Percentiles rank a stretch among this genome's conserved stretches.
phyloP scores from a whole-genome alignment of 352 stramenopile species.

The Globisporangium iwayamae region DNA sequence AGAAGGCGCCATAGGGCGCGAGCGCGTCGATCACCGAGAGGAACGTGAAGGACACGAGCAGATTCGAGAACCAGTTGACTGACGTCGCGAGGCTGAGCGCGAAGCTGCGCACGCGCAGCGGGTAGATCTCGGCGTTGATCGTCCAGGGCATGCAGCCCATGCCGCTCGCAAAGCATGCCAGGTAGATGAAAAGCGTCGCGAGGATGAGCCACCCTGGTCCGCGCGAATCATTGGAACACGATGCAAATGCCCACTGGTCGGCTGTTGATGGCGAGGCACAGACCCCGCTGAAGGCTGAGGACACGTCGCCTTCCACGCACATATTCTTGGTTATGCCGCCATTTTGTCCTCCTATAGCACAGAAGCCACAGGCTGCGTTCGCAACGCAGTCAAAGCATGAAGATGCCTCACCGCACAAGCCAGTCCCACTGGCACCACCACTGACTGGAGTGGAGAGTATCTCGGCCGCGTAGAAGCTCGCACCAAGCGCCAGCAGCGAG shows the following conservation, averaged over 20 bases:
- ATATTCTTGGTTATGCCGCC: slow-evolving; percentile 13
- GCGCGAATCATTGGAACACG: slow-evolving; percentile 45
- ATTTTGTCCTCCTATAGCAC: background rate
- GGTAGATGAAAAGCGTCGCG: slow-evolving; percentile 61
- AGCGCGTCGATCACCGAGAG: slow-evolving; percentile 81
- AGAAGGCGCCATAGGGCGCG: slow-evolving; percentile 80
- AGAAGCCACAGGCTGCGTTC: slow-evolving; percentile 57
- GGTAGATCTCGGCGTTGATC: slow-evolving; percentile 95
- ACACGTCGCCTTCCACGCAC: slow-evolving; percentile 26
- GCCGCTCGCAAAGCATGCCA: slow-evolving; percentile 73
- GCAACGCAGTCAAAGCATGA: slow-evolving; percentile 74
- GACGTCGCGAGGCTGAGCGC: slow-evolving; percentile 86
- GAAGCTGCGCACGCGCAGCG: slow-evolving; percentile 81
- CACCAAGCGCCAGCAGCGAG: slow-evolving; percentile 38
- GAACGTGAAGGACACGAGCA: slow-evolving; percentile 93
- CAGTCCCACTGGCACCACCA: background rate
- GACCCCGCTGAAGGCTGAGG: slow-evolving; percentile 4
- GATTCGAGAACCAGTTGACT: slow-evolving; percentile 91
- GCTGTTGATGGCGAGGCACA: slow-evolving; percentile 18
- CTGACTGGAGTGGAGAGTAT: slow-evolving; percentile 24
- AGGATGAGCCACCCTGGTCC: slow-evolving; percentile 50
- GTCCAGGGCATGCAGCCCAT: slow-evolving; percentile 92
- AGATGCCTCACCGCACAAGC: slow-evolving; percentile 33
- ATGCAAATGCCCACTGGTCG: slow-evolving; percentile 37
- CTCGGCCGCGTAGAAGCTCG: slow-evolving; percentile 41